Base-by-base conservation (phyloP, 257 asterid species). In the Fraxinus anomala region DNA sequence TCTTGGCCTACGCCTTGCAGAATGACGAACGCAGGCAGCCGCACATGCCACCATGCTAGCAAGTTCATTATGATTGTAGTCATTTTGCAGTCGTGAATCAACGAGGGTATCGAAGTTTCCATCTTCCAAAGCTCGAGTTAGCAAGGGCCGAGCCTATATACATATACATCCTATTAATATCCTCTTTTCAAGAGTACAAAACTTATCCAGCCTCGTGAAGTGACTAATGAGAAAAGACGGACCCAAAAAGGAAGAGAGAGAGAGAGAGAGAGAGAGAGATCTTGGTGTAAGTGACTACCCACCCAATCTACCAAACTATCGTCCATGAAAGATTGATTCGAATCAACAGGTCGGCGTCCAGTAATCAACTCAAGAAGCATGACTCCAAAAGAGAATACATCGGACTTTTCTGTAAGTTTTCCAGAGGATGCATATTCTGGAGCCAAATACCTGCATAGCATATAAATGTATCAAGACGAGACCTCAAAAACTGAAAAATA, bases 291-390 rank as follows among this genome's bases (percentile, higher is more conserved):
- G 9, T 6, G 67, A 74, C 34, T 24, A 63, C 91, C 86, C 68
- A 94, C 98, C 98, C 97, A 92, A 77, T 94, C 97, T 2, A 94
- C 97, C 87, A 94, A 90, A 86, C 97, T 92, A 80, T 92, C 97
- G 36, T 91, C 98, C 86, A 84, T 85, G 89, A 37, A 88, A 36
- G 96, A 68, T 31, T 83, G 90, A 63, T 49, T 74, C 8, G 91
- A 21, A 78, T 89, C 93, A 79, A 94, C 90, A 13, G 98, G 97
- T 17, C 92, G 87, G n/a, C 87, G 92, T 21, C 99, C 99, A 16
- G 99, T 95, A 63, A 95, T 89, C 90, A 93, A 81, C 89, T 95
- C 99, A 17, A 95, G 88, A 77, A 95, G 96, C 90, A 95, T 85
- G 21, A 95, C 92, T 13, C 99, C 99, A 63, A 87, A 92, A 51